A percentile compares a stretch with the other conserved stretches of the same genome.
These are phyloP conservation scores for Ramalina peruviana DNA, from an alignment of 495 filamentous ascomycete genomes.

Conservation along the genomic window DNA sequence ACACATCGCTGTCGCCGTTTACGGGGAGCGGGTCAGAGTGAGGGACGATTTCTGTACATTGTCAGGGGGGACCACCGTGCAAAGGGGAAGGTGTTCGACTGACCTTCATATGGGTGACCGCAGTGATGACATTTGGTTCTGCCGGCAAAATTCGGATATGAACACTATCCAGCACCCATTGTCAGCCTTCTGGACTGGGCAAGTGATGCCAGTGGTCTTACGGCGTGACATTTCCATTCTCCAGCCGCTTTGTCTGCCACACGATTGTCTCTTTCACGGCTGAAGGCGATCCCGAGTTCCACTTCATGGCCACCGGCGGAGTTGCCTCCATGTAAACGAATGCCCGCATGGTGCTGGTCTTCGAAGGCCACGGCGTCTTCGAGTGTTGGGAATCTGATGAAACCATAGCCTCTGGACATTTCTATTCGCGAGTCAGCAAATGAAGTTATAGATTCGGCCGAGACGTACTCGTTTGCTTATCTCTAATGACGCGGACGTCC, in stretches of 20 bases:
- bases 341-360: constrained; percentile 47
- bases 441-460: not conserved
- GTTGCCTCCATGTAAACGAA: constrained; percentile 41
- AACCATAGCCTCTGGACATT: constrained; percentile 49
- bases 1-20: constrained; percentile 69
- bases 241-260: constrained; percentile 41
- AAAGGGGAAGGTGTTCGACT: not conserved
- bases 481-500: constrained; percentile 51
- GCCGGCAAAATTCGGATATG: constrained; percentile 55
- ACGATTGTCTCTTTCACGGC: constrained; percentile 42
- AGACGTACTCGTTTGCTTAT: constrained; percentile 48
- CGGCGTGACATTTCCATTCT: constrained; percentile 65
- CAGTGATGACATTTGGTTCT: constrained; percentile 62
- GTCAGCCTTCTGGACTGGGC: too few relatives aligned
- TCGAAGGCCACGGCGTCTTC: constrained; percentile 50
- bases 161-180: constrained; percentile 40
- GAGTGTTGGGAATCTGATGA: constrained; percentile 49
- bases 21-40: not conserved
- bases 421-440: constrained; percentile 25
- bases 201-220: constrained; percentile 21
- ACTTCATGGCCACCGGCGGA: constrained; percentile 34
- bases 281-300: constrained; percentile 44
- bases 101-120: constrained; percentile 21
- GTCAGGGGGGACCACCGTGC: constrained; percentile 11
- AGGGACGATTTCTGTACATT: constrained; percentile 6